A percentile compares a stretch with the other conserved stretches of the same genome.
Evolutionary conservation across 2,329 filamentous ascomycete species (phyloP).

Genomic region (Elsinoe arachidis): DNA sequence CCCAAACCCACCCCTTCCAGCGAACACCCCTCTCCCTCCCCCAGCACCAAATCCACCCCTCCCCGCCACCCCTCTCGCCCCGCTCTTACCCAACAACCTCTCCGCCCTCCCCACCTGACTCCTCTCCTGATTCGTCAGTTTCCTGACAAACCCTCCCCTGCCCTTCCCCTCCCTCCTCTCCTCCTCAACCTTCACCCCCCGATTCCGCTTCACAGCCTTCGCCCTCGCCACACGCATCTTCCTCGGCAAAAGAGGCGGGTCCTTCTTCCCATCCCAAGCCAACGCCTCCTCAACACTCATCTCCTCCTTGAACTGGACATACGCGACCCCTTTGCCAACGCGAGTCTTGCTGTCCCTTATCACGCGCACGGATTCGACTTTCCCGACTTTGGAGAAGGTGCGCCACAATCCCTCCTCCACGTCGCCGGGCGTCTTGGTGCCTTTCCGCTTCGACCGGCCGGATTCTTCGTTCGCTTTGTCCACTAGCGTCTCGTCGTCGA

Average conservation of each 20-base stretch:
- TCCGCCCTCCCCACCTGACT: constrained; percentile 64
- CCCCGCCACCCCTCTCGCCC: constrained; percentile 33
- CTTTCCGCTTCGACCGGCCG: constrained; percentile 54
- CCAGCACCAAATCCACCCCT: constrained; percentile 21
- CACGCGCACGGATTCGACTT: constrained; percentile 87
- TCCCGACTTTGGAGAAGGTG: constrained; percentile 66
- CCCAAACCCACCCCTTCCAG: constrained; percentile 1
- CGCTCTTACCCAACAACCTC: constrained; percentile 64
- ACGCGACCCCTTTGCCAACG: constrained; percentile 93
- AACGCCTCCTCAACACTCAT: constrained; percentile 89
- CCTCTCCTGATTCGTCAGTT: constrained; percentile 59
- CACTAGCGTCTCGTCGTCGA: constrained; percentile 76
- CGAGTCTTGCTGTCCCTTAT: constrained; percentile 82
- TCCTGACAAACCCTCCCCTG: constrained; percentile 55
- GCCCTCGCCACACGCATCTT: constrained; percentile 78
- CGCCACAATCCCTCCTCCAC: constrained; percentile 89
- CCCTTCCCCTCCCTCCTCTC: constrained; percentile 19
- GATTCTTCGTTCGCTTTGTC: constrained; percentile 53
- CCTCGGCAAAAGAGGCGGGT: constrained; percentile 86
- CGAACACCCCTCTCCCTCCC: constrained; percentile 22
- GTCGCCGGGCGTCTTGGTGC: constrained; percentile 65
- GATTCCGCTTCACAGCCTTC: constrained; percentile 54
- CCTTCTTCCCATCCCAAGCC: constrained; percentile 81
- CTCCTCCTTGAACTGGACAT: constrained; percentile 88
- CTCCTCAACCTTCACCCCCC: constrained; percentile 24